Percentiles rank a stretch among this genome's conserved stretches.
These are phyloP conservation scores for Aspergillus viridinutans DNA, from an alignment of 2,329 filamentous ascomycete genomes.

Conservation along the genomic window DNA sequence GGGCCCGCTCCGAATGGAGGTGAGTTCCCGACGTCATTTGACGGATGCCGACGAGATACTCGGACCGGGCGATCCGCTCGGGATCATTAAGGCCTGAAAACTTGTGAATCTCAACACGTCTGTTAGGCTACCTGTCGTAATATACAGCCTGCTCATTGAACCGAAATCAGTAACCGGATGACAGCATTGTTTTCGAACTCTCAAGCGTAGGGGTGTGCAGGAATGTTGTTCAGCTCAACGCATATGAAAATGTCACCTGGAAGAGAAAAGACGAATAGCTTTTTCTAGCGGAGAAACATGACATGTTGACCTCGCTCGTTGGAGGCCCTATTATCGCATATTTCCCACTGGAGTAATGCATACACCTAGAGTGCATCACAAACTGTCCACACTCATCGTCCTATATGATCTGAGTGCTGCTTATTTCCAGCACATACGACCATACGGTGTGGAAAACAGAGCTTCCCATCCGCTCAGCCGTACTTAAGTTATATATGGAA, in stretches of 20 bases:
- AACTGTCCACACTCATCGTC: not conserved
- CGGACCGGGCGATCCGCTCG: no score
- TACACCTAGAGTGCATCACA: not conserved
- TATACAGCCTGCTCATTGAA: not conserved
- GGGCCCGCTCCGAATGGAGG: not conserved
- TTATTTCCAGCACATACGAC: no score
- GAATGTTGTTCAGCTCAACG: not conserved
- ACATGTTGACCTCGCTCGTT: not conserved
- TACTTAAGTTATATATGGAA: no score
- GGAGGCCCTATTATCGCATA: not conserved
- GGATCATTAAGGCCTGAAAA: no score
- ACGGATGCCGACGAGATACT: not conserved
- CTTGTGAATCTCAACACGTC: not conserved
- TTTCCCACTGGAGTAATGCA: not conserved
- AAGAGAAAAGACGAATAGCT: no score
- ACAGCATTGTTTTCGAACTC: not conserved
- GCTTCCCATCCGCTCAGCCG: no score
- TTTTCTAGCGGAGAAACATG: not conserved
- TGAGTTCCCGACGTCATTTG: not conserved
- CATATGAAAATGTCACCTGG: no score
- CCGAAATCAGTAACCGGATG: not conserved
- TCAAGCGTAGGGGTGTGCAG: not conserved
- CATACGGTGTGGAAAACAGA: no score
- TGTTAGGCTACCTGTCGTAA: not conserved
- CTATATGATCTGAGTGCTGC: not conserved